Percentiles rank a stretch among this genome's conserved stretches.
Evolutionary conservation across 2,329 filamentous ascomycete species (phyloP).

Genomic region (Exophiala phaeomuriformis): DNA sequence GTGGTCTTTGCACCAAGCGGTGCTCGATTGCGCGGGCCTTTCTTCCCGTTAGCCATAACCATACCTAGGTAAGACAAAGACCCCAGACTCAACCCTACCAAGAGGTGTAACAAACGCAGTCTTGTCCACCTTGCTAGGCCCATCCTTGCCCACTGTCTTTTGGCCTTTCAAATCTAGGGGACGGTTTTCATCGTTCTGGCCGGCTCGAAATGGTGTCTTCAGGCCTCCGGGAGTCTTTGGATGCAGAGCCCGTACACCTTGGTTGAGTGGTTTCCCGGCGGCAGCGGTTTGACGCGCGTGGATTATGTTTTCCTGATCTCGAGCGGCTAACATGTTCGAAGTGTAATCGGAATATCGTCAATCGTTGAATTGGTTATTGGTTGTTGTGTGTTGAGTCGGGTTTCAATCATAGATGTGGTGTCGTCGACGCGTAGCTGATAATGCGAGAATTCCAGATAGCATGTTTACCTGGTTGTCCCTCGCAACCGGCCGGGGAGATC

Average conservation of each 20-base stretch:
- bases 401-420: neutral
- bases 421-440: neutral
- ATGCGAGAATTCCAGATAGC: neutral
- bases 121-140: constrained; percentile 48
- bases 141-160: constrained; percentile 53
- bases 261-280: constrained; percentile 64
- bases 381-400: neutral
- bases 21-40: constrained; percentile 63
- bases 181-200: constrained; percentile 81
- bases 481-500: constrained; percentile 6
- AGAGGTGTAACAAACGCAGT: constrained; percentile 71
- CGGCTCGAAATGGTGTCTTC: constrained; percentile 74
- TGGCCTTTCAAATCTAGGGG: constrained; percentile 49
- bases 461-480: constrained; percentile 21
- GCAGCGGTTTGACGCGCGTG: constrained; percentile 65
- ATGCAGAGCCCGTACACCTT: constrained; percentile 52
- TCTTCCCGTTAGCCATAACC: constrained; percentile 5
- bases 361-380: constrained; percentile 1
- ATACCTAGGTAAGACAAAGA: neutral
- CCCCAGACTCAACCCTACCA: constrained; percentile 49
- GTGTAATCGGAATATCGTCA: constrained; percentile 3
- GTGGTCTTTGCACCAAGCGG: constrained; percentile 92
- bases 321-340: constrained; percentile 62
- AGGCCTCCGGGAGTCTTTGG: constrained; percentile 74
- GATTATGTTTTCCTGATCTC: constrained; percentile 82